These are phyloP conservation scores for Kluyveromyces sp. DNA, from an alignment of 1,139 yeast species.

Conservation along the genomic window DNA sequence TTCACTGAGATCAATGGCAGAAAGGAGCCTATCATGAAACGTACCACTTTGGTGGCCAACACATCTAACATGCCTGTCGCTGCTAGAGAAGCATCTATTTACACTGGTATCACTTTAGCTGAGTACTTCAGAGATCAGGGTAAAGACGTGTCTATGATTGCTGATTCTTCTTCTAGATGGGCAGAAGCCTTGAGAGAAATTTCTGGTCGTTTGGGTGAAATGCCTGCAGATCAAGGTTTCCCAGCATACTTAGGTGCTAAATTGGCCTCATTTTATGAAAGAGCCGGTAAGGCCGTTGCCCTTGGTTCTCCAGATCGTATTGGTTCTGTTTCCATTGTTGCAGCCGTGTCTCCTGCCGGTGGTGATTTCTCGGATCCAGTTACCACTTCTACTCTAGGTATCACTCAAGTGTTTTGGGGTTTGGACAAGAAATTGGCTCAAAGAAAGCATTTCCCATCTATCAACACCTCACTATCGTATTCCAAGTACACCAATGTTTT, in stretches of 20 bases:
- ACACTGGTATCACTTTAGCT: slow-evolving; percentile 96
- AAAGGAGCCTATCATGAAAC: slow-evolving; percentile 98
- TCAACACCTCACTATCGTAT: slow-evolving; percentile 91
- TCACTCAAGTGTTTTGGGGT: slow-evolving; percentile 99
- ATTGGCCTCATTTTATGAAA: slow-evolving; percentile 96
- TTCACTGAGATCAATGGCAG: slow-evolving; percentile 85
- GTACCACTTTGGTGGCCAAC: slow-evolving; percentile 96
- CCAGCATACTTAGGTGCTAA: slow-evolving; percentile 99
- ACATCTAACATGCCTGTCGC: slow-evolving; percentile 99
- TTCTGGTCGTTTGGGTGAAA: slow-evolving; percentile 99
- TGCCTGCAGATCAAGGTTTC: slow-evolving; percentile 99
- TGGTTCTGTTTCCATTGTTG: slow-evolving; percentile 98
- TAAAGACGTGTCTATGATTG: slow-evolving; percentile 97
- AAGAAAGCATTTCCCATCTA: slow-evolving; percentile 99
- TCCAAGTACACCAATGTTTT: slow-evolving; percentile 90
- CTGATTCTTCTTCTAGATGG: slow-evolving; percentile 99
- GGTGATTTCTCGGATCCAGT: slow-evolving; percentile 99
- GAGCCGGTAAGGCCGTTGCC: slow-evolving; percentile 97
- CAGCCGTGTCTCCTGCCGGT: slow-evolving; percentile 99
- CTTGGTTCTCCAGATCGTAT: slow-evolving; percentile 93
- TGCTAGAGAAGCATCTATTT: slow-evolving; percentile 98
- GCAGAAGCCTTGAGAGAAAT: slow-evolving; percentile 99
- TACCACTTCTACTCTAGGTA: slow-evolving; percentile 95
- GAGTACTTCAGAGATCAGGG: slow-evolving; percentile 99
- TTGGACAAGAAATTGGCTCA: slow-evolving; percentile 97